A percentile compares a stretch with the other conserved stretches of the same genome.
Evolutionary conservation across 2,329 filamentous ascomycete species (phyloP).

Genomic region (Penicillium janthinellum): DNA sequence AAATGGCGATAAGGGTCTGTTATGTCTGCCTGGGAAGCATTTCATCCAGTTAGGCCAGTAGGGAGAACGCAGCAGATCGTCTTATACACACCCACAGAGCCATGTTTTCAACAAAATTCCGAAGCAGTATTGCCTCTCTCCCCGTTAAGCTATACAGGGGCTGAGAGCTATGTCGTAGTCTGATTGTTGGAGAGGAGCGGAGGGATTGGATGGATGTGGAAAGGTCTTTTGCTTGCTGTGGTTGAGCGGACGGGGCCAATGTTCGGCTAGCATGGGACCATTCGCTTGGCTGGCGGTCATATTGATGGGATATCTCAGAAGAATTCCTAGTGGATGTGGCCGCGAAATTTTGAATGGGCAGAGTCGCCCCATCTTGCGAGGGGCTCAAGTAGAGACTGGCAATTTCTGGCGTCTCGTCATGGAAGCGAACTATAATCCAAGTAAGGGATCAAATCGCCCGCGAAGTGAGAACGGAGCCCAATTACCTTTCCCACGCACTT

Average conservation of each 20-base stretch:
- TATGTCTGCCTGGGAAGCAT: constrained; percentile 29
- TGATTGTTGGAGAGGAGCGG: constrained; percentile 6
- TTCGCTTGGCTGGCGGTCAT: not conserved
- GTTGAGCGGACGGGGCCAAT: not conserved
- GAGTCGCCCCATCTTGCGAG: not conserved
- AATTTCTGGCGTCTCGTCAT: constrained; percentile 27
- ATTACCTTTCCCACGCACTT: constrained; percentile 19
- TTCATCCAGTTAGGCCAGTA: not conserved
- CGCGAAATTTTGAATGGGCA: not conserved
- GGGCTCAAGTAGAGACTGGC: constrained; percentile 16
- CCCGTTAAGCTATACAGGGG: constrained; percentile 15
- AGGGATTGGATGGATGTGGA: constrained; percentile 10
- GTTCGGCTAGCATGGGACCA: too few relatives aligned
- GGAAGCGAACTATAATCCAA: constrained; percentile 20
- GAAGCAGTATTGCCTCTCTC: constrained; percentile 26
- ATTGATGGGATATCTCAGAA: not conserved
- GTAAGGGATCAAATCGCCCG: not conserved
- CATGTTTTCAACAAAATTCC: constrained; percentile 38
- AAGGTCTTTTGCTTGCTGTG: not conserved
- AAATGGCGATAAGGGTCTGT: constrained; percentile 37
- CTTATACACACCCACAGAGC: constrained; percentile 32
- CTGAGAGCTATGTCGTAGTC: not conserved
- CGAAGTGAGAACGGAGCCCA: not conserved
- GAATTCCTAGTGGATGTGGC: not conserved
- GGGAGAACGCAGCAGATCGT: not conserved